Conservation (phyloP, 108 stramenopile genomes). For the Schizochytrium sp. region DNA sequence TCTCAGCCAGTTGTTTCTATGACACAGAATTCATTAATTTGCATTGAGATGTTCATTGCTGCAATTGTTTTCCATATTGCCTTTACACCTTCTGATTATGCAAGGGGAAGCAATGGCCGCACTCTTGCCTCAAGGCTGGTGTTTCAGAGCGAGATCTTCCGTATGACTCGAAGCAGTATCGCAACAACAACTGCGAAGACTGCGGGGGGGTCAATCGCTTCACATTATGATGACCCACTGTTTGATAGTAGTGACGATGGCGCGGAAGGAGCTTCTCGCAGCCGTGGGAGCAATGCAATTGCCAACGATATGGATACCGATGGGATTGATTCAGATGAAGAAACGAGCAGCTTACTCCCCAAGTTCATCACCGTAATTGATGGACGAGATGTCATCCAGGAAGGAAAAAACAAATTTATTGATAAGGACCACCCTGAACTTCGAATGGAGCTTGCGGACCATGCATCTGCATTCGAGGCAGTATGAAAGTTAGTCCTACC, state of each 20-base stretch:
- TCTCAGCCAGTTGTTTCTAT: conserved; percentile 66
- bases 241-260: too few species aligned
- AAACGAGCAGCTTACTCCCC: background rate
- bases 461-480: background rate
- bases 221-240: too few species aligned
- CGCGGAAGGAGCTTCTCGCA: background rate
- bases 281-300: background rate
- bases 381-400: conserved; percentile 29
- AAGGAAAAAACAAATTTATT: conserved; percentile 28
- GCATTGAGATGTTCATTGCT: conserved; percentile 93
- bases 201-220: background rate
- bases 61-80: conserved; percentile 89
- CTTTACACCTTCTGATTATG: conserved; percentile 89
- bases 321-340: background rate
- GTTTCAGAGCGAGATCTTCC: conserved; percentile 1
- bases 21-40: conserved; percentile 90
- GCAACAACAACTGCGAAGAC: background rate
- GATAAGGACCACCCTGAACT: background rate
- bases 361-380: conserved; percentile 55
- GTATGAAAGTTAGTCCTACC: too few species aligned
- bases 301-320: background rate
- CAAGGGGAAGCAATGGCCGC: background rate
- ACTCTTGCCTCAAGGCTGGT: background rate
- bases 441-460: conserved; percentile 40
- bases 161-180: background rate